These are phyloP conservation scores for Pezicula neosporulosa DNA, from an alignment of 2,329 filamentous ascomycete species.

Conservation along the genomic window DNA sequence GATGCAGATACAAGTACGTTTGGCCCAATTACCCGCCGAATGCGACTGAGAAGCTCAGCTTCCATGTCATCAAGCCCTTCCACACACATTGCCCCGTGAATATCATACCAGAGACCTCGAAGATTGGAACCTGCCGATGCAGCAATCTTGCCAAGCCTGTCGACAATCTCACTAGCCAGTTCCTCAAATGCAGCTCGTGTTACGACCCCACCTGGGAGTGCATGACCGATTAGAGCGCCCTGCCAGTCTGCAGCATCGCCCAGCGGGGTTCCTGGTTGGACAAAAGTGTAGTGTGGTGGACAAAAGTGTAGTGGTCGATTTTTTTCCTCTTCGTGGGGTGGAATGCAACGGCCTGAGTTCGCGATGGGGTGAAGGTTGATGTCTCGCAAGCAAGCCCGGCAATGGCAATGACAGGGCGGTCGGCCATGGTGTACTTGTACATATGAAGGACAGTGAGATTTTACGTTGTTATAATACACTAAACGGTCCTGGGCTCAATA, in stretches of 20 bases:
- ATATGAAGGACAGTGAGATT: too few species aligned
- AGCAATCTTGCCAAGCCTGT: slow-evolving; percentile 34
- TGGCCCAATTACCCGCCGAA: slow-evolving; percentile 41
- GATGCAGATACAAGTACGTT: slow-evolving; percentile 47
- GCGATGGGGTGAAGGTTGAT: slow-evolving; percentile 48
- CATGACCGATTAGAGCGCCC: slow-evolving; percentile 48
- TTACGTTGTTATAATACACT: too few species aligned
- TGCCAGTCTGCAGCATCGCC: slow-evolving; percentile 42
- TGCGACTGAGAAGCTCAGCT: slow-evolving; percentile 41
- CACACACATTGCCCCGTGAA: slow-evolving; percentile 54
- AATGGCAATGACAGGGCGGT: slow-evolving; percentile 42
- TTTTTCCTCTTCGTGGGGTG: slow-evolving; percentile 41
- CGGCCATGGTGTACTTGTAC: slow-evolving; percentile 20
- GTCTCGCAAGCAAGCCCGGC: slow-evolving; percentile 52
- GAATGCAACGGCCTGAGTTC: slow-evolving; percentile 45
- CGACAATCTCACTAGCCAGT: slow-evolving; percentile 37
- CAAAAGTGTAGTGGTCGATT: slow-evolving; percentile 43
- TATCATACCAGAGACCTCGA: slow-evolving; percentile 52
- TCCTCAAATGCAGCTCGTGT: slow-evolving; percentile 42
- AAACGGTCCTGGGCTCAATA: too few species aligned
- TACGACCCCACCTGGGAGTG: slow-evolving; percentile 46
- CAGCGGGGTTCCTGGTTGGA: slow-evolving; percentile 37
- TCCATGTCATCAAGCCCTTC: slow-evolving; percentile 46
- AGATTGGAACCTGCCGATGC: slow-evolving; percentile 23
- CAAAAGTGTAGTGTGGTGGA: slow-evolving; percentile 45